Conservation (phyloP, 176 grass and related monocot species). For the Ensete glaucum region DNA sequence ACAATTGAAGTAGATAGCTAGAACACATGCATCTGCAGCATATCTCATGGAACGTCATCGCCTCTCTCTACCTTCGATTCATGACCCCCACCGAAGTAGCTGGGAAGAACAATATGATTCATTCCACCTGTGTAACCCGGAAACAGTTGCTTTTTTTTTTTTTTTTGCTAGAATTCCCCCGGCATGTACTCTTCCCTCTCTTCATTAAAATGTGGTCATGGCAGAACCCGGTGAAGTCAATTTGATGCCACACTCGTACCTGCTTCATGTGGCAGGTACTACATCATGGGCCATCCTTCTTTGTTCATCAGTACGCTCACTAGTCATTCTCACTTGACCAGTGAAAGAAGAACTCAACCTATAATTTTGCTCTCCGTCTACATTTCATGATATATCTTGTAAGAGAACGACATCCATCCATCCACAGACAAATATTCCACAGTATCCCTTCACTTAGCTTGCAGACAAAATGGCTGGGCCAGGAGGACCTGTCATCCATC, state of each 20-base stretch:
- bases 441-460: background rate
- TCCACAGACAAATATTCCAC: background rate
- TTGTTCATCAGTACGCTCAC: background rate
- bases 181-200: too few relatives aligned
- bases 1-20: too few relatives aligned
- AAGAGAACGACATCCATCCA: background rate
- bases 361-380: background rate
- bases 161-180: too few relatives aligned
- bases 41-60: too few relatives aligned
- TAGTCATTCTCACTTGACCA: too few relatives aligned
- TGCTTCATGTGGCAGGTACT: background rate
- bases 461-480: background rate
- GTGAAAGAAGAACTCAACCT: background rate
- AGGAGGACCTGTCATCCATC: background rate
- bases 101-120: too few relatives aligned
- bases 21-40: too few relatives aligned
- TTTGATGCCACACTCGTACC: background rate
- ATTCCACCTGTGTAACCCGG: too few relatives aligned
- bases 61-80: too few relatives aligned
- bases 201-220: too few relatives aligned
- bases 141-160: too few relatives aligned
- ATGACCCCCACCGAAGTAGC: too few relatives aligned
- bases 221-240: background rate
- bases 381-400: background rate
- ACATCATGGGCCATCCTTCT: background rate